phyloP scores from a whole-genome alignment of 1,284 basidiomycete species.

The Austroboletus sp. region DNA sequence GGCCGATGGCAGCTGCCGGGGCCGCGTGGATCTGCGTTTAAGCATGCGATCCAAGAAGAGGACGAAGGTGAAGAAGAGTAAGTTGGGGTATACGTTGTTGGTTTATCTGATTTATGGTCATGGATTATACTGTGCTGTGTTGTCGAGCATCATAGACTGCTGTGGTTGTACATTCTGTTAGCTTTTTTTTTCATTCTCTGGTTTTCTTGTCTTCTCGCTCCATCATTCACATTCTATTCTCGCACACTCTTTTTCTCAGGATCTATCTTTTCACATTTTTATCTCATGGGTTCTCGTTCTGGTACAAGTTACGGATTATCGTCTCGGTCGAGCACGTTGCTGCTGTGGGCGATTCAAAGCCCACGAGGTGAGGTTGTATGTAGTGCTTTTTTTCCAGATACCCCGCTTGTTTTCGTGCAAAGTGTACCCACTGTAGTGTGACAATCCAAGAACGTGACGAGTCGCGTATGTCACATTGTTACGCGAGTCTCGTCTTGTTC shows the following conservation, averaged over 20 bases:
- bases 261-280: not conserved
- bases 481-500: not conserved
- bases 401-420: conserved; percentile 9
- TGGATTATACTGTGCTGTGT: conserved; percentile 6
- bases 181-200: conserved; percentile 3
- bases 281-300: conserved; percentile 7
- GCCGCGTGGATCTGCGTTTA: conserved; percentile 57
- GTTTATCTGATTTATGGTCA: conserved; percentile 5
- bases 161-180: conserved; percentile 3
- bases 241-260: not conserved
- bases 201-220: not conserved
- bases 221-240: not conserved
- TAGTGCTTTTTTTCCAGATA: conserved; percentile 18
- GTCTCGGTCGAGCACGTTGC: not conserved
- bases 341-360: not conserved
- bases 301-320: conserved; percentile 22
- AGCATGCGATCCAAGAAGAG: conserved; percentile 65
- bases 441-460: conserved; percentile 10
- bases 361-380: conserved; percentile 8
- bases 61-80: conserved; percentile 69
- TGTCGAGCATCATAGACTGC: conserved; percentile 9
- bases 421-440: not conserved
- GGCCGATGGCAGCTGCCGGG: conserved; percentile 62
- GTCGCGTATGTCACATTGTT: conserved; percentile 28
- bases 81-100: conserved; percentile 4